These are phyloP conservation scores for Trametes cingulata DNA, from an alignment of 768 basidiomycete genomes.

Conservation along the genomic window DNA sequence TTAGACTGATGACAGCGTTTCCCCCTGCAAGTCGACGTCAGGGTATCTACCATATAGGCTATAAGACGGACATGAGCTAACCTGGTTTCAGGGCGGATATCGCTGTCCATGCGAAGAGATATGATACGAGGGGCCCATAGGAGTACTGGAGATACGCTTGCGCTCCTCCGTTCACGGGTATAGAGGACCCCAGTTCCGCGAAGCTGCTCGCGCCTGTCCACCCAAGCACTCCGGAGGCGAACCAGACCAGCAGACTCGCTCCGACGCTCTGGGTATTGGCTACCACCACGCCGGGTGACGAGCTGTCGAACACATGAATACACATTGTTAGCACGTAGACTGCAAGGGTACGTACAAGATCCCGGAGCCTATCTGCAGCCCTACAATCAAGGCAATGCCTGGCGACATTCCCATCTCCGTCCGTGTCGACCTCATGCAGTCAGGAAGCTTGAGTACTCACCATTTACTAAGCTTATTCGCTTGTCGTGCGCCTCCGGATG, in stretches of 20 bases:
- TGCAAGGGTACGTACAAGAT: constrained; percentile 70
- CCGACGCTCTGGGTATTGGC: constrained; percentile 89
- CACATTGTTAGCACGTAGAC: neutral
- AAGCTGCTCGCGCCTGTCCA: constrained; percentile 98
- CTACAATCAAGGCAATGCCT: constrained; percentile 88
- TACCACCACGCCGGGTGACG: constrained; percentile 89
- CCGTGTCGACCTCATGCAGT: neutral
- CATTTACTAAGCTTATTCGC: constrained; percentile 74
- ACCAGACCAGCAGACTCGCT: constrained; percentile 85
- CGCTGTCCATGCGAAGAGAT: constrained; percentile 93
- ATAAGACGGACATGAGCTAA: constrained; percentile 30
- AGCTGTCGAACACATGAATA: constrained; percentile 46
- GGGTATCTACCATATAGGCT: neutral
- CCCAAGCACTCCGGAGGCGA: constrained; percentile 76
- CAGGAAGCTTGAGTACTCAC: constrained; percentile 40
- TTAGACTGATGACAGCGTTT: constrained; percentile 85
- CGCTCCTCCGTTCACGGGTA: constrained; percentile 67
- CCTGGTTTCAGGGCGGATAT: constrained; percentile 88
- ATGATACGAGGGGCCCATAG: constrained; percentile 84
- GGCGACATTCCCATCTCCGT: neutral
- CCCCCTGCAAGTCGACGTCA: constrained; percentile 44
- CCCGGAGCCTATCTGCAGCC: constrained; percentile 89
- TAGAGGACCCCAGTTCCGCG: constrained; percentile 87
- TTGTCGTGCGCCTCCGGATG: constrained; percentile 59
- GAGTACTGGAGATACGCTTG: constrained; percentile 88